phyloP scores from a whole-genome alignment of 2,329 filamentous ascomycete genomes.

The Ophiocordyceps sinensis region DNA sequence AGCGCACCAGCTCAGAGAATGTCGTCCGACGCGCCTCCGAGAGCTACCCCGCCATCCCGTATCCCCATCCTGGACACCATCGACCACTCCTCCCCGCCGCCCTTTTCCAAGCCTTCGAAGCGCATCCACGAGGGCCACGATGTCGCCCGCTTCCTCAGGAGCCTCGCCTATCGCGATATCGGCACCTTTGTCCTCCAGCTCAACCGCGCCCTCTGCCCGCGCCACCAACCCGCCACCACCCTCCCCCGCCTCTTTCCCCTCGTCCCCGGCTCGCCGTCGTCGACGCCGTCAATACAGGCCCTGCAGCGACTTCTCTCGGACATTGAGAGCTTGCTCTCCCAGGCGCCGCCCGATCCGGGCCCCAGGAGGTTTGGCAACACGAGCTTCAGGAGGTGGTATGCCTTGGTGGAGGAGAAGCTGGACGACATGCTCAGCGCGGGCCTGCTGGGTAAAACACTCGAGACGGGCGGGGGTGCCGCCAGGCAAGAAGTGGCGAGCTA shows the following conservation, averaged over 20 bases:
- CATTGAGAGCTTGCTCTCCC: slow-evolving; percentile 53
- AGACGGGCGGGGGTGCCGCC: slow-evolving; percentile 26
- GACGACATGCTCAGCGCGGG: slow-evolving; percentile 19
- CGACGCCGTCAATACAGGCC: slow-evolving; percentile 39
- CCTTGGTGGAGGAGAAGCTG: slow-evolving; percentile 47
- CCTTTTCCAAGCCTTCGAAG: slow-evolving; percentile 59
- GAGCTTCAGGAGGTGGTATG: slow-evolving; percentile 76
- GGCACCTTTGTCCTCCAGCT: slow-evolving; percentile 80
- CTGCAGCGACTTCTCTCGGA: slow-evolving; percentile 53
- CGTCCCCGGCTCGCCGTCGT: slow-evolving; percentile 22
- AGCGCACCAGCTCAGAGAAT: neutral
- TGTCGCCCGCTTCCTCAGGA: slow-evolving; percentile 65
- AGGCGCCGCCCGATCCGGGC: slow-evolving; percentile 71
- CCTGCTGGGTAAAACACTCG: slow-evolving; percentile 14
- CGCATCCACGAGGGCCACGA: slow-evolving; percentile 74
- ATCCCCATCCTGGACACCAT: slow-evolving; percentile 29
- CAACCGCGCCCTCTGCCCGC: slow-evolving; percentile 72
- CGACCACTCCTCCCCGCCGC: slow-evolving; percentile 26
- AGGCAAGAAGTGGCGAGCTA: slow-evolving; percentile 62
- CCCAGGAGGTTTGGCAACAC: slow-evolving; percentile 85
- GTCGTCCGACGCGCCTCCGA: neutral
- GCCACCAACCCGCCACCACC: slow-evolving; percentile 25
- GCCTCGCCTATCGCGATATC: slow-evolving; percentile 75
- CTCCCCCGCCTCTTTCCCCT: slow-evolving; percentile 25
- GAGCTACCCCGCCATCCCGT: neutral